Evolutionary conservation across 768 basidiomycete genomes (phyloP), one percentile per base, ranked within the genome.

Genomic region (Leucosporidium scottii): DNA sequence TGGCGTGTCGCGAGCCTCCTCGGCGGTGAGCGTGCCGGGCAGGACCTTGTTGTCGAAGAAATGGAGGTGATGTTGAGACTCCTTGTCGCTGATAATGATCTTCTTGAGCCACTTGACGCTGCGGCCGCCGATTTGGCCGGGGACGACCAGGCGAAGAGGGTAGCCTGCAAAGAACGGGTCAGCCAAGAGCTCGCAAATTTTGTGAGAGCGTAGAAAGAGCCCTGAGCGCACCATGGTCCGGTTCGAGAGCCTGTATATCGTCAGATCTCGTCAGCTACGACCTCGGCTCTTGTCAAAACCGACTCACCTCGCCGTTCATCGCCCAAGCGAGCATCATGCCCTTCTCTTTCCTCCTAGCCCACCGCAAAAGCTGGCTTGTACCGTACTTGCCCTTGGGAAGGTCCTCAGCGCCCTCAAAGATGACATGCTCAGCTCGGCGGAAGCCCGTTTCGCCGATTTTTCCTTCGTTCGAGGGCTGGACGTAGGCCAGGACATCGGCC

Each of bases 361-460:
- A 83, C 34, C 78, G 79, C 34, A 84, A 70, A 17, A 77, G 75
- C 72, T 82, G 82, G 57, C 75, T 80, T 20, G 85, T 86, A 9
- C 85, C 85, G 66, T 86, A 86, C 4, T 82, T 82, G 4, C 85
- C 85, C 27, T 86, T 82, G 4, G 85, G 85, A 5, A 86, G 78
- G 30, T 77, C 75, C 62, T 87, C 86, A 4, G 75, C 79, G 0
- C 86, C 85, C 74, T 87, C 86, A 70, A 87, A 86, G 28, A 84
- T 73, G 66, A 86, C 83, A 59, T 85, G 82, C 67, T 81, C 81
- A 0, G 76, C 69, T 4, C 62, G 31, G 1, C 55, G 58, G 65
- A 61, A 70, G 7, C 62, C 65, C 12, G 82, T 79, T 34, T 73
- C 51, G 0, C 77, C 74, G 4, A 62, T 60, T 1, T 36, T 44